Base-by-base conservation (phyloP, 75 land plant species). In the Pinus albicaulis region DNA sequence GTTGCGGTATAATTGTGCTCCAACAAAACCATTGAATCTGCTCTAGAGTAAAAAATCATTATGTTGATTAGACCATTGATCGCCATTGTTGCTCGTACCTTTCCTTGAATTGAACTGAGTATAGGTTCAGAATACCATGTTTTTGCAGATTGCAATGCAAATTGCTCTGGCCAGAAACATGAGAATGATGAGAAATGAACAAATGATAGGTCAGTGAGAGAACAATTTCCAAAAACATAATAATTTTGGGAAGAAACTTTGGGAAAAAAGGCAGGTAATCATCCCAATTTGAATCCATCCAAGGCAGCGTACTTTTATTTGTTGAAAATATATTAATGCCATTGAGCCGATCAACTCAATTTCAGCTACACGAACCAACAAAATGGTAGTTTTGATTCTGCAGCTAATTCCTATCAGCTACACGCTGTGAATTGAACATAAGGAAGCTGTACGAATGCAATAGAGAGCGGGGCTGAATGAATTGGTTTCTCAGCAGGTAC, bases 21-120 rank as follows among this genome's bases (percentile, higher is more conserved):
- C 31, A 31, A 1, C 31, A 31, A 31, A 31, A 31, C 31, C 31
- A 31, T 31, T 31, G 31, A 31, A 31, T 31, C 41, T 38, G 41
- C 41, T 38, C 41, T 38, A n/a, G 0, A 38, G 41, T 38, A 4
- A 38, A 38, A 38, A 38, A 38, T 5, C 41, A 38, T 38, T 38
- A 38, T 38, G 41, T 38, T 38, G 41, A 38, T 38, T 38, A 38
- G 41, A 38, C 41, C 41, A 38, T 38, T 97, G 95, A 24, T 98
- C 95, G 73, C 92, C 99, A 76, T 91, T 74, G 38, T 92, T 86
- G 61, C 84, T 82, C 23, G 86, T 82, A 56, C 92, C 80, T 28
- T 28, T 91, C 53, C 53, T 48, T 48, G 13, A 48, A 48, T 48
- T n/a, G n/a, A n/a, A n/a, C n/a, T n/a, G n/a, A n/a, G n/a, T n/a